A percentile compares a stretch with the other conserved stretches of the same genome.
Evolutionary conservation across 176 grass and related monocot species (phyloP).

Genomic region (Avena insularis): DNA sequence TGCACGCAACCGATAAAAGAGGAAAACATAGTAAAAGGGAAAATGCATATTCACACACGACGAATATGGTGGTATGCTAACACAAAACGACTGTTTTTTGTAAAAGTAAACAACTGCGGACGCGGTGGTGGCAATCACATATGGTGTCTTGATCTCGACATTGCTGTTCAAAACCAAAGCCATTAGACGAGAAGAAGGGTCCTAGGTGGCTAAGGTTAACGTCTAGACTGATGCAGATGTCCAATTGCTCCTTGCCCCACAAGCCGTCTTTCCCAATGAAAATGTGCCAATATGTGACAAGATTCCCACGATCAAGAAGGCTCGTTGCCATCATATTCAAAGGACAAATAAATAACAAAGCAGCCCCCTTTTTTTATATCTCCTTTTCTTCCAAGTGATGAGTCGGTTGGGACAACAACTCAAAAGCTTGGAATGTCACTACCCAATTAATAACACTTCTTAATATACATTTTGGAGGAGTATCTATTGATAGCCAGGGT

Average conservation of each 20-base stretch:
- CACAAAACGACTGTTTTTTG: too few species aligned
- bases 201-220: conserved; percentile 22
- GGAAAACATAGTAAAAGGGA: too few species aligned
- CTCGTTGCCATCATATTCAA: background rate
- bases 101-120: too few species aligned
- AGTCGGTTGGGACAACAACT: background rate
- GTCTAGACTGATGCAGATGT: background rate
- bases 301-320: background rate
- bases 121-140: too few species aligned
- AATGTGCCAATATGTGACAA: conserved; percentile 19
- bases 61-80: too few species aligned
- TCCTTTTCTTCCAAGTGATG: background rate
- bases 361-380: background rate
- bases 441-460: background rate
- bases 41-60: too few species aligned
- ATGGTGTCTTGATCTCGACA: background rate
- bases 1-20: too few species aligned
- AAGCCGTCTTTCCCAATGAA: background rate
- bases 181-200: background rate
- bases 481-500: background rate
- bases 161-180: background rate
- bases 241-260: background rate
- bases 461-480: background rate
- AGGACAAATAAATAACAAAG: background rate
- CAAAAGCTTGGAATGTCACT: conserved; percentile 1